Percentiles rank a stretch among this genome's conserved stretches.
Conservation (phyloP, 148 eudicot species). For the Vaccinium macrocarpon region DNA sequence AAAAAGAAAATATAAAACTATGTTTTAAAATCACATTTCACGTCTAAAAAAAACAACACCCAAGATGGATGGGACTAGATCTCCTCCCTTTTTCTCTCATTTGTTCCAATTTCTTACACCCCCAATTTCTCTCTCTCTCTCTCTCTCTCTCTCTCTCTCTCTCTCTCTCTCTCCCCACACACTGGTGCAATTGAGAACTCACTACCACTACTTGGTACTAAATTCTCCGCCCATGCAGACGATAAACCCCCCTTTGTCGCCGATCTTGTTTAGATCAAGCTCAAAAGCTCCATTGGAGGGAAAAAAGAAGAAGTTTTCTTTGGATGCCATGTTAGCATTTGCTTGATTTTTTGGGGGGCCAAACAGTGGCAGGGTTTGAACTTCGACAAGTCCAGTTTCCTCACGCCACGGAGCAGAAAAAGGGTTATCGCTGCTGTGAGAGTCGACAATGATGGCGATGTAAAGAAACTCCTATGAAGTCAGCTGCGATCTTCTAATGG, state of each 20-base stretch:
- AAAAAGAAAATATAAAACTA: too few relatives aligned
- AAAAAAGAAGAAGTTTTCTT: neutral
- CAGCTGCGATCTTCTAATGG: neutral
- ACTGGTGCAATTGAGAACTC: too few relatives aligned
- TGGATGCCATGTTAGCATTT: neutral
- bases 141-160: too few relatives aligned
- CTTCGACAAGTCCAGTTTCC: neutral
- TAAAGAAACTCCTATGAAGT: neutral
- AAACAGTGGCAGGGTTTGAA: neutral
- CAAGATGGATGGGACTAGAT: too few relatives aligned
- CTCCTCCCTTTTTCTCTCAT: too few relatives aligned
- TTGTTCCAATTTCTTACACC: too few relatives aligned
- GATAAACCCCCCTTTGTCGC: conserved; percentile 54
- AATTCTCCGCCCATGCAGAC: conserved; percentile 29
- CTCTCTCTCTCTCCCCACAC: too few relatives aligned
- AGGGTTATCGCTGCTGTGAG: neutral
- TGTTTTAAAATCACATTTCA: too few relatives aligned
- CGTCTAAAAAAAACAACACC: too few relatives aligned
- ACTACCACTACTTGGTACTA: conserved; percentile 20
- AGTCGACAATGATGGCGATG: neutral
- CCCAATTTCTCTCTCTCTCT: too few relatives aligned
- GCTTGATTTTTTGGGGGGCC: neutral
- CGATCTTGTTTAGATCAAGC: conserved; percentile 36
- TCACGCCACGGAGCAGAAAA: neutral
- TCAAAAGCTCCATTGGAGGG: neutral